Evolutionary conservation across 2,329 filamentous ascomycete genomes (phyloP).

Genomic region (Trichoderma sp.): DNA sequence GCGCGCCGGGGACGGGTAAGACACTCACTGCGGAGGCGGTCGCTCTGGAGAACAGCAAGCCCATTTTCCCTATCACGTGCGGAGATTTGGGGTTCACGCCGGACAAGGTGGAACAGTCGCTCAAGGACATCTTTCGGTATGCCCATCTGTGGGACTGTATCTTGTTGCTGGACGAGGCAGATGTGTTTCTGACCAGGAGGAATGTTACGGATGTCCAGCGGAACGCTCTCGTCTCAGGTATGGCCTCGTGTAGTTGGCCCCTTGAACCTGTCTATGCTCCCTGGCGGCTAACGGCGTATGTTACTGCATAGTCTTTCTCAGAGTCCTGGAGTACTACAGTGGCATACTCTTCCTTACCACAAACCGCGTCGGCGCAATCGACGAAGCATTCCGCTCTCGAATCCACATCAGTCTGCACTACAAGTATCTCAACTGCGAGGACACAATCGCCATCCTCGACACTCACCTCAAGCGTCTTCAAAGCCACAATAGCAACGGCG

Average conservation of each 20-base stretch:
- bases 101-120: not conserved
- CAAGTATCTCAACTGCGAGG: too few relatives aligned
- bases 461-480: too few relatives aligned
- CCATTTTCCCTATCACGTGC: not conserved
- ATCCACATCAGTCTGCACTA: not conserved
- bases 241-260: too few relatives aligned
- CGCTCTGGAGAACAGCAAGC: not conserved
- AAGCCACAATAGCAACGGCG: too few relatives aligned
- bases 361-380: not conserved
- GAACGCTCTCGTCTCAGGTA: not conserved
- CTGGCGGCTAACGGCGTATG: too few relatives aligned
- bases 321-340: not conserved
- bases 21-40: constrained; percentile 9
- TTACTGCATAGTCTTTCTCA: not conserved
- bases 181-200: not conserved
- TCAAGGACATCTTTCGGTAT: not conserved
- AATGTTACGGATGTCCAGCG: not conserved
- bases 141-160: not conserved
- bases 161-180: constrained; percentile 11
- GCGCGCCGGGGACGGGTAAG: constrained; percentile 6
- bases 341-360: not conserved
- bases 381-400: not conserved
- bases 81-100: constrained; percentile 1
- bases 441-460: too few relatives aligned
- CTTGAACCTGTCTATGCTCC: too few relatives aligned